Percentiles rank a stretch among this genome's conserved stretches.
Conservation (phyloP, 2,329 filamentous ascomycete genomes). For the Didymella pomorum region DNA sequence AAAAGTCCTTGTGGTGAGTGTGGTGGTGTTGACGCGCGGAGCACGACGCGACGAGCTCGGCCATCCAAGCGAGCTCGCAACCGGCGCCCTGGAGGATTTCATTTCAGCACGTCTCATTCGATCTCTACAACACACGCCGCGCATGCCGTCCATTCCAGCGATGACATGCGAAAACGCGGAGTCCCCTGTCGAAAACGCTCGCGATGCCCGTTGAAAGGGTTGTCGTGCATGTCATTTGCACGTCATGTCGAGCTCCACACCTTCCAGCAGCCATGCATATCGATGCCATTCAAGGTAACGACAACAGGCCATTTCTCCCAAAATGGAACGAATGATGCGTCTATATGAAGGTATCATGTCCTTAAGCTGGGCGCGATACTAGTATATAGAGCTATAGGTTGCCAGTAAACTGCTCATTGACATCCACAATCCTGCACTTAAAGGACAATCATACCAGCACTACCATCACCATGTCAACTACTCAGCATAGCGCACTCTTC, state of each 20-base stretch:
- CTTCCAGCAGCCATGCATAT: slow-evolving; percentile 4
- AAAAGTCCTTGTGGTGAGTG: background rate
- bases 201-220: background rate
- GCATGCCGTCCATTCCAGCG: background rate
- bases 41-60: slow-evolving; percentile 4
- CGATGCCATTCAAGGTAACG: background rate
- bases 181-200: background rate
- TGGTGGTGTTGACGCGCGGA: slow-evolving; percentile 6
- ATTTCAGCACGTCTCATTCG: background rate
- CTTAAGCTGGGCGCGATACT: background rate
- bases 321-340: slow-evolving; percentile 7
- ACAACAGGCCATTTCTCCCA: slow-evolving; percentile 15
- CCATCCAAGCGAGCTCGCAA: background rate
- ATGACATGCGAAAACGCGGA: background rate
- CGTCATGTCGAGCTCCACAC: slow-evolving; percentile 11
- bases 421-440: background rate
- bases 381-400: slow-evolving; percentile 1
- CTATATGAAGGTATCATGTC: background rate
- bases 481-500: slow-evolving; percentile 11
- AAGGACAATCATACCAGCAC: background rate
- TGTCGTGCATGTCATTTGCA: slow-evolving; percentile 13
- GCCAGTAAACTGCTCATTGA: background rate
- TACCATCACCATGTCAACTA: background rate
- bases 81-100: background rate
- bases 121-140: background rate